Evolutionary conservation across 306 rosid species (phyloP), one percentile per base, ranked within the genome.

Genomic region (Prunus mongolica): DNA sequence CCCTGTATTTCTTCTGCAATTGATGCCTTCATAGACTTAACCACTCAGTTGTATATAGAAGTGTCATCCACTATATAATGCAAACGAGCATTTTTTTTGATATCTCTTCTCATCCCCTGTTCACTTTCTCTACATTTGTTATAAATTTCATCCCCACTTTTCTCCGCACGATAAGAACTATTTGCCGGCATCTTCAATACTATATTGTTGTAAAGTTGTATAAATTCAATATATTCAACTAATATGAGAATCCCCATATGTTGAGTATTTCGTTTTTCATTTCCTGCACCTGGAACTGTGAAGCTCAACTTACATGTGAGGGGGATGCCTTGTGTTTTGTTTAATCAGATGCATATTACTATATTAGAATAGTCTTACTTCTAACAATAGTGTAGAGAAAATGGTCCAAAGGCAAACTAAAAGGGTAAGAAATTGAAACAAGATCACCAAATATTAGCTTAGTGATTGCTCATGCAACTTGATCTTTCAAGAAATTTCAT

Each of bases 41-140:
- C 12, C 58, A 52, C 44, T 19, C 71, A n/a, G 63, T 57, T 79
- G 82, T 79, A 79, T 79, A 73, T 15, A 32, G 22, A 49, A 46
- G 68, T 22, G 18, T 30, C 28, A 7, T 55, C 50, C 51, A n/a
- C 19, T 0, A 44, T 72, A 38, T 55, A 1, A 32, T 3, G 62
- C 4, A 24, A 56, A 44, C 58, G 55, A 64, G 12, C 4, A 15
- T 9, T 41, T 16, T 41, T 16, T 18, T 4, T 14, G 9, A 28
- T 54, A 27, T 12, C 2, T 27, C 1, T 15, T 8, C 30, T n/a
- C n/a, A 0, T 47, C 18, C 30, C 30, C 28, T 44, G n/a, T 12
- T 52, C 20, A 5, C 19, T 55, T 4, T n/a, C 4, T 25, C 61
- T 12, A 51, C 51, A 12, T 19, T 15, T 65, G 45, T 25, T 15